phyloP scores from a whole-genome alignment of 179 eudicot genomes.

The Drosera spatulata region DNA sequence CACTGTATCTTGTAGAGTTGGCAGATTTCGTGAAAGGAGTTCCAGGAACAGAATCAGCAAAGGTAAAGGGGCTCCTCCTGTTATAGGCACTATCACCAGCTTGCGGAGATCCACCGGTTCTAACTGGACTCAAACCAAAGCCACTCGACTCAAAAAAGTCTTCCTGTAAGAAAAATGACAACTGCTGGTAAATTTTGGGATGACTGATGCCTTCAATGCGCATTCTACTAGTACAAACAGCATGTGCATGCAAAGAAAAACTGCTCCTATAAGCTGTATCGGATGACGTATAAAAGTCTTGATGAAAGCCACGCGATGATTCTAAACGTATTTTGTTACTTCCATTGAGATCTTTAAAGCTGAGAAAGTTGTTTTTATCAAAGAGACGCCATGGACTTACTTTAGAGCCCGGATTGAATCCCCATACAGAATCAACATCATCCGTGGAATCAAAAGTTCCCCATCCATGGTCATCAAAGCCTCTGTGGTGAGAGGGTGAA shows the following conservation, averaged over 20 bases:
- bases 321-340: no score
- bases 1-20: constrained; percentile 57
- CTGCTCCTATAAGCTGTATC: no score
- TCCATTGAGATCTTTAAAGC: background rate
- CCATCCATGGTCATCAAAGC: constrained; percentile 66
- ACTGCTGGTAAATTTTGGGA: no score
- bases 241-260: no score
- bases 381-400: constrained; percentile 22
- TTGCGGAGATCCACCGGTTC: constrained; percentile 41
- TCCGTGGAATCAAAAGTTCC: constrained; percentile 66
- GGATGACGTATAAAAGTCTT: no score
- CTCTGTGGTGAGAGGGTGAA: constrained; percentile 23
- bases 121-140: constrained; percentile 44
- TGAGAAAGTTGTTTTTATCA: constrained; percentile 1
- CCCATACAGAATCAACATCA: constrained; percentile 78
- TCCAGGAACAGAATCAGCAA: constrained; percentile 77
- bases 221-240: background rate
- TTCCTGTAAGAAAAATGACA: constrained; percentile 35
- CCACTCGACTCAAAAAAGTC: constrained; percentile 57
- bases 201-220: no score
- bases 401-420: constrained; percentile 44
- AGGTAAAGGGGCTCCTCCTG: constrained; percentile 23
- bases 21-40: constrained; percentile 54
- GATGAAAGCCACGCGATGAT: no score
- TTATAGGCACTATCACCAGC: constrained; percentile 22